Evolutionary conservation across 306 rosid genomes (phyloP).

Genomic region (Pterocarpus macrocarpus): DNA sequence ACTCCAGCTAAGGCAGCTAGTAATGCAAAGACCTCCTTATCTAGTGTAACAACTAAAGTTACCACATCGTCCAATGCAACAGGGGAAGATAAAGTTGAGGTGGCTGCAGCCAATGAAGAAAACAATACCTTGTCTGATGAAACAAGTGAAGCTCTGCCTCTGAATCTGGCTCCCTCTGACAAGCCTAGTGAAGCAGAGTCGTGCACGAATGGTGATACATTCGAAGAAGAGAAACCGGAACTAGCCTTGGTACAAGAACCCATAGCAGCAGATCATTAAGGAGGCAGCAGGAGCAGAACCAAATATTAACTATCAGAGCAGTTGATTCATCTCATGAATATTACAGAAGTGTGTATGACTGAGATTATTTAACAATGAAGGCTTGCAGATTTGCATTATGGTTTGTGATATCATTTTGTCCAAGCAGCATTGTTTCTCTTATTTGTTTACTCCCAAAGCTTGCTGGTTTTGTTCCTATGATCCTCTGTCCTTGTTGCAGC

Average conservation of each 20-base stretch:
- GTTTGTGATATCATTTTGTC: conserved; percentile 72
- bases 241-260: conserved; percentile 58
- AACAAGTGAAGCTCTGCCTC: conserved; percentile 48
- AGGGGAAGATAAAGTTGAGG: conserved; percentile 55
- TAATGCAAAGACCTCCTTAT: conserved; percentile 55
- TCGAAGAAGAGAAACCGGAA: conserved; percentile 64
- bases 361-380: conserved; percentile 62
- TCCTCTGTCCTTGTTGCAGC: conserved; percentile 64
- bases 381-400: conserved; percentile 68
- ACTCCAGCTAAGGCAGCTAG: conserved; percentile 64
- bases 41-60: conserved; percentile 54
- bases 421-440: conserved; percentile 68
- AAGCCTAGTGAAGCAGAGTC: conserved; percentile 54
- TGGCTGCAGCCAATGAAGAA: conserved; percentile 46
- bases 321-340: conserved; percentile 56
- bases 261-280: conserved; percentile 57
- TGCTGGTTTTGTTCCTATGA: conserved; percentile 68
- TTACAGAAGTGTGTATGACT: conserved; percentile 59
- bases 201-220: conserved; percentile 48
- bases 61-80: conserved; percentile 44
- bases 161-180: conserved; percentile 46
- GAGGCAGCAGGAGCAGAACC: conserved; percentile 47
- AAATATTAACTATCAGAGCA: conserved; percentile 45
- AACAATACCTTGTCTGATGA: conserved; percentile 40
- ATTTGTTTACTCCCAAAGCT: conserved; percentile 61